phyloP scores from a whole-genome alignment of 371 early-diverging fungal species.

The Haplosporangium sp. region DNA sequence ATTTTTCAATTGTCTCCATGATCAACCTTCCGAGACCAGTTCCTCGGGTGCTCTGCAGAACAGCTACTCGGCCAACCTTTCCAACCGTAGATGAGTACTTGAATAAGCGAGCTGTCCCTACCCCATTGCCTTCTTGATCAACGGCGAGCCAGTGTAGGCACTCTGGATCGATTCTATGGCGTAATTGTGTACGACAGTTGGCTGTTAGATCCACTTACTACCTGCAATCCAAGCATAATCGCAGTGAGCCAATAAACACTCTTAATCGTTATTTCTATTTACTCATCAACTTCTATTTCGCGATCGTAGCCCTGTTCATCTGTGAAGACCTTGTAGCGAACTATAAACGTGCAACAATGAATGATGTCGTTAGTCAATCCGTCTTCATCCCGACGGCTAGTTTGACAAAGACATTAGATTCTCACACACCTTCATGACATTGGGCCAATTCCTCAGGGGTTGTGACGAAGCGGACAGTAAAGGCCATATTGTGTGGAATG shows the following conservation, averaged over 20 bases:
- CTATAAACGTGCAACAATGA: not conserved
- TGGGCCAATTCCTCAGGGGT: slow-evolving; percentile 37
- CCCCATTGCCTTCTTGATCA: slow-evolving; percentile 18
- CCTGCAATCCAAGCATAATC: no score
- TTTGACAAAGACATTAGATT: not conserved
- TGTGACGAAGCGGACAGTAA: slow-evolving; percentile 29
- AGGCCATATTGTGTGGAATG: slow-evolving; percentile 10
- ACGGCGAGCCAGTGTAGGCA: slow-evolving; percentile 53
- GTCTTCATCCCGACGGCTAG: no score
- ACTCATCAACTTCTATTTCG: slow-evolving; percentile 48
- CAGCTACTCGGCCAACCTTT: slow-evolving; percentile 54
- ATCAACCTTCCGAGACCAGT: slow-evolving; percentile 42
- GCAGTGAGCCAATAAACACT: not conserved
- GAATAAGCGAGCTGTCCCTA: slow-evolving; percentile 45
- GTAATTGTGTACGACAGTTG: not conserved
- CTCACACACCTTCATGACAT: slow-evolving; percentile 43
- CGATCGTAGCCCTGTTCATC: slow-evolving; percentile 52
- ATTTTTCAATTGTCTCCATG: slow-evolving; percentile 42
- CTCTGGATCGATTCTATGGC: slow-evolving; percentile 38
- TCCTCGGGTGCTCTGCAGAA: slow-evolving; percentile 37
- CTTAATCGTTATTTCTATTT: not conserved
- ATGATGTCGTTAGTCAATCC: no score
- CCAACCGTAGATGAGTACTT: slow-evolving; percentile 33
- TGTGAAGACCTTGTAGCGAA: slow-evolving; percentile 45
- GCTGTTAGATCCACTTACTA: not conserved